Conservation (phyloP, 73 alveolate species). For the Symbiodinium natans region DNA sequence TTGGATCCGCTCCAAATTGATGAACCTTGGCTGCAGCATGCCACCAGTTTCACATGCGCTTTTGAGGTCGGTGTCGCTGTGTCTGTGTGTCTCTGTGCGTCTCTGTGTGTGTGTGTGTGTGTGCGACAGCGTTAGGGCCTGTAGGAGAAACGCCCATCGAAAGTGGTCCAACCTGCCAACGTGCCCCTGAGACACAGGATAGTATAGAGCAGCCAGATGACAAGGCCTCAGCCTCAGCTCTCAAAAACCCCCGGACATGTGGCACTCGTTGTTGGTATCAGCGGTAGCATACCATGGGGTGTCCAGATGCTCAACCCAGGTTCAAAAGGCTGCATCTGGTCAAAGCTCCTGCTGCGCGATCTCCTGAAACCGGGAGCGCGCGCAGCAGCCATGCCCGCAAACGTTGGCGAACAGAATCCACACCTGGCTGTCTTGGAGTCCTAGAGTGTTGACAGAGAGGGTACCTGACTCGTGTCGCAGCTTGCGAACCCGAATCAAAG, state of each 20-base stretch:
- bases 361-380: conserved; percentile 15
- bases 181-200: too few species aligned
- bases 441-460: too few species aligned
- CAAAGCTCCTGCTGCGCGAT: conserved; percentile 26
- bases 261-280: too few species aligned
- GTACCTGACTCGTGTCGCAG: too few species aligned
- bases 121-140: too few species aligned
- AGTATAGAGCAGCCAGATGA: conserved; percentile 64
- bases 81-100: too few species aligned
- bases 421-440: too few species aligned
- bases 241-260: not conserved
- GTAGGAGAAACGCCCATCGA: too few species aligned
- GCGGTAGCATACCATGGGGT: not conserved
- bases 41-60: not conserved
- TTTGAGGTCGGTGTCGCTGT: too few species aligned
- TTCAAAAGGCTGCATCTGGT: not conserved
- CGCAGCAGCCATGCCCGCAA: not conserved
- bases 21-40: not conserved
- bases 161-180: too few species aligned
- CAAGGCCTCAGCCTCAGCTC: conserved; percentile 24
- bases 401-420: not conserved
- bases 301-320: not conserved
- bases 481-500: too few species aligned
- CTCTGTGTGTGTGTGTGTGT: too few species aligned
- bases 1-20: conserved; percentile 33